Evolutionary conservation across 2,329 filamentous ascomycete species (phyloP).

Genomic region (Anthostomella pinea): DNA sequence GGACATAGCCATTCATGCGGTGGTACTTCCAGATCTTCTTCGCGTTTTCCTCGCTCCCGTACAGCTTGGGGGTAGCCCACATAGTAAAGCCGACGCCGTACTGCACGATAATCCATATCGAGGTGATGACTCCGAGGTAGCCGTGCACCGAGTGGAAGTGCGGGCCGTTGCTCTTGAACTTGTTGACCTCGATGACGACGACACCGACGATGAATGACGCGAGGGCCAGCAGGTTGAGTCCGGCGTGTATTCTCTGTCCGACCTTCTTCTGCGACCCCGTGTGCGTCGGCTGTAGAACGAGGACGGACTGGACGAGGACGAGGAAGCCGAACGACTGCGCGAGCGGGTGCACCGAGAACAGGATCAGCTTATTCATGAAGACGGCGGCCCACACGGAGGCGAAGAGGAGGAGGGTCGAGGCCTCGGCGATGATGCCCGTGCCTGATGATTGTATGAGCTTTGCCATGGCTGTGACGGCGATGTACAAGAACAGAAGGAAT

Average conservation of each 20-base stretch:
- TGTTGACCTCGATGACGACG: slow-evolving; percentile 79
- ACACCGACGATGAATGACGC: slow-evolving; percentile 62
- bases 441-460: slow-evolving; percentile 51
- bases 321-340: slow-evolving; percentile 65
- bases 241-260: slow-evolving; percentile 62
- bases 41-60: slow-evolving; percentile 75
- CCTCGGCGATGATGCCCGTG: slow-evolving; percentile 77
- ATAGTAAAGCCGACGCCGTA: slow-evolving; percentile 78
- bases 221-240: slow-evolving; percentile 65
- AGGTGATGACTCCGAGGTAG: slow-evolving; percentile 75
- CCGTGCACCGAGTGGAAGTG: slow-evolving; percentile 83
- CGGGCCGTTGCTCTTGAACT: slow-evolving; percentile 60
- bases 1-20: slow-evolving; percentile 70
- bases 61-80: slow-evolving; percentile 71
- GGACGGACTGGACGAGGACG: slow-evolving; percentile 72
- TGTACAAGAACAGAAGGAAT: slow-evolving; percentile 2
- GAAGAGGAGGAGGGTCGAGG: slow-evolving; percentile 71
- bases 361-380: slow-evolving; percentile 65
- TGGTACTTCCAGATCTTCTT: slow-evolving; percentile 91
- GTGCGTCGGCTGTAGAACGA: slow-evolving; percentile 85
- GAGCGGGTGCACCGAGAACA: slow-evolving; percentile 89
- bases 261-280: slow-evolving; percentile 68
- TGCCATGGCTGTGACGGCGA: slow-evolving; percentile 22
- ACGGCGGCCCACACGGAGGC: slow-evolving; percentile 76
- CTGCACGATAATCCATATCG: slow-evolving; percentile 68